Evolutionary conservation across 805 yeast genomes (phyloP), one percentile per base, ranked within the genome.

Genomic region (Schwanniomyces sp.): DNA sequence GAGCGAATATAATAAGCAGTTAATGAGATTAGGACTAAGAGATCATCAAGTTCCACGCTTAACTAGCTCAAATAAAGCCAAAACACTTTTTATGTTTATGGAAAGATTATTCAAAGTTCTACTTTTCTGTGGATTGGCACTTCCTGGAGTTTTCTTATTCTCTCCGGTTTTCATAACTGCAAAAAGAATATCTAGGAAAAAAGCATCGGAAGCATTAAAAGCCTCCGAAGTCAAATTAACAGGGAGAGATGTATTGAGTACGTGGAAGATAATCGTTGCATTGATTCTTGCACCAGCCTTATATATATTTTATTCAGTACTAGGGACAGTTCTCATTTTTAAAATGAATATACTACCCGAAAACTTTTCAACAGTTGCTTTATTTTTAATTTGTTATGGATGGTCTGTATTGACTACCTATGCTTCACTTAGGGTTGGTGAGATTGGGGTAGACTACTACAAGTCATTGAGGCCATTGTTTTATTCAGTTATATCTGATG

Each of bases 191-290:
- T 69, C 76, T 4, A 55, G 49, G 18, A 44, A 53, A 36, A 72
- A 72, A 52, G 75, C 74, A 27, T 57, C 56, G 17, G 67, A 69
- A 48, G 77, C 76, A 14, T 58, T 72, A 43, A 71, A 67, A 3
- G 64, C 61, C 1, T 69, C 74, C 1, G 62, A 63, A 18, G 78
- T 72, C 8, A 72, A 72, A 45, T 62, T 72, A 49, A 63, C 67
- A 43, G 78, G 75, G 34, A 64, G 59, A 14, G 77, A 72, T 55
- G 77, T 72, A 21, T 55, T 72, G 41, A 68, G 72, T 6, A 67
- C 76, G 1, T 72, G 77, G 77, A 72, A 72, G 51, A 70, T 70
- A 14, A 52, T 72, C 27, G 76, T 72, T 29, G 76, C 76, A 0
- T 56, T 72, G 42, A 71, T 64, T 0, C 53, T 70, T 29, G 77